Percentiles rank a stretch among this genome's conserved stretches.
These are phyloP conservation scores for Penicillium maclennaniae DNA, from an alignment of 495 filamentous ascomycete genomes.

Conservation along the genomic window DNA sequence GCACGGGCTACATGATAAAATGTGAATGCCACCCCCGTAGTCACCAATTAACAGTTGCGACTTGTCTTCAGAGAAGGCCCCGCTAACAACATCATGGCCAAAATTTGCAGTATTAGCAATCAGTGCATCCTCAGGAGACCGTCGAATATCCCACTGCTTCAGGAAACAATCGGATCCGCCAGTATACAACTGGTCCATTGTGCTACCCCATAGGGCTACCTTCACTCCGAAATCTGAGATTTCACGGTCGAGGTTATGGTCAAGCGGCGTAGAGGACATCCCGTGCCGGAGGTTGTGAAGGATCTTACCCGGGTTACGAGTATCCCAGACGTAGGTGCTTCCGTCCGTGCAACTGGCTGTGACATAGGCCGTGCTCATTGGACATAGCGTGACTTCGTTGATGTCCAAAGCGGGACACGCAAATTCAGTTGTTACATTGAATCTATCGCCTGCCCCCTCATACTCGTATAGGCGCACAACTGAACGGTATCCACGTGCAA, in stretches of 20 bases:
- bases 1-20: slow-evolving; percentile 51
- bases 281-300: slow-evolving; percentile 71
- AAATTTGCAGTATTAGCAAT: slow-evolving; percentile 56
- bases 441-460: not conserved
- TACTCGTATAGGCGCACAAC: slow-evolving; percentile 52
- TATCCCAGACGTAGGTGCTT: slow-evolving; percentile 81
- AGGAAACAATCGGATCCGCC: slow-evolving; percentile 85
- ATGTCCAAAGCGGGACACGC: slow-evolving; percentile 82
- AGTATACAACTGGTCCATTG: slow-evolving; percentile 72
- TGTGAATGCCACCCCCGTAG: slow-evolving; percentile 65
- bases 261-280: slow-evolving; percentile 57
- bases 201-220: slow-evolving; percentile 73
- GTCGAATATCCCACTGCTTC: slow-evolving; percentile 78
- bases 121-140: slow-evolving; percentile 54
- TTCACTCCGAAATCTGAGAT: slow-evolving; percentile 75
- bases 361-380: slow-evolving; percentile 52
- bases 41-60: slow-evolving; percentile 72
- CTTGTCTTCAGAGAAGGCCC: slow-evolving; percentile 69
- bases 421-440: slow-evolving; percentile 21
- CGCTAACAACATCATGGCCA: slow-evolving; percentile 51
- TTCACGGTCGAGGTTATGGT: slow-evolving; percentile 55
- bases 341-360: slow-evolving; percentile 85
- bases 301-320: slow-evolving; percentile 48
- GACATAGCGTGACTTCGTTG: slow-evolving; percentile 68
- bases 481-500: slow-evolving; percentile 40